These are phyloP conservation scores for Boletus subcaerulescens DNA, from an alignment of 768 basidiomycete genomes.

Conservation along the genomic window DNA sequence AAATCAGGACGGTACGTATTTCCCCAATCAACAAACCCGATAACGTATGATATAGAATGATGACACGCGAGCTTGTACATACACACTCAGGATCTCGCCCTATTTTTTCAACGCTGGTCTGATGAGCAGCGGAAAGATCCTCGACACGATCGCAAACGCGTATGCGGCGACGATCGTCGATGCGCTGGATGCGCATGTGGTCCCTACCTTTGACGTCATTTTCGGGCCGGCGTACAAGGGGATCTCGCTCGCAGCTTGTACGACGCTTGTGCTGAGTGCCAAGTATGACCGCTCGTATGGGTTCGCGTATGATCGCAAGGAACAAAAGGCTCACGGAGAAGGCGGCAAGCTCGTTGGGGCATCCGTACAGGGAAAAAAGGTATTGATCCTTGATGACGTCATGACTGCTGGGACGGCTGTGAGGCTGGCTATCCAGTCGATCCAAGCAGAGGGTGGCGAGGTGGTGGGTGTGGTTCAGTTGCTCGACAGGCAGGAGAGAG, in stretches of 20 bases:
- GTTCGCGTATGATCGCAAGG: constrained; percentile 92
- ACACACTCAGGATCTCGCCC: constrained; percentile 65
- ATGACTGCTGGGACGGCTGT: constrained; percentile 93
- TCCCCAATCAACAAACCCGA: neutral
- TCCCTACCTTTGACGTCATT: constrained; percentile 69
- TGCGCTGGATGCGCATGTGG: constrained; percentile 26
- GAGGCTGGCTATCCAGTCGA: constrained; percentile 74
- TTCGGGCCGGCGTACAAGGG: constrained; percentile 99
- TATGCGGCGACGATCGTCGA: constrained; percentile 80
- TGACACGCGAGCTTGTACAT: neutral
- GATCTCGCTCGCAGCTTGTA: constrained; percentile 87
- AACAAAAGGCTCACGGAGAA: constrained; percentile 94
- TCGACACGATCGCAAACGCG: constrained; percentile 71
- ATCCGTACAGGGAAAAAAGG: constrained; percentile 71
- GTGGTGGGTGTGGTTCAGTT: constrained; percentile 87
- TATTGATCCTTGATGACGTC: constrained; percentile 94
- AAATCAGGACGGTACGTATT: constrained; percentile 89
- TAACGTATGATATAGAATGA: neutral
- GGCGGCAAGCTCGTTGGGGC: constrained; percentile 90
- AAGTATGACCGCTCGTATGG: constrained; percentile 65
- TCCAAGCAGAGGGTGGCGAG: constrained; percentile 65
- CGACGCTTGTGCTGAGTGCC: constrained; percentile 70
- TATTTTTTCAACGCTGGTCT: constrained; percentile 98
- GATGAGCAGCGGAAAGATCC: constrained; percentile 78
- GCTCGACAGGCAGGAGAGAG: constrained; percentile 62